Conservation (phyloP, 495 filamentous ascomycete genomes). For the Xylaria telfairii region DNA sequence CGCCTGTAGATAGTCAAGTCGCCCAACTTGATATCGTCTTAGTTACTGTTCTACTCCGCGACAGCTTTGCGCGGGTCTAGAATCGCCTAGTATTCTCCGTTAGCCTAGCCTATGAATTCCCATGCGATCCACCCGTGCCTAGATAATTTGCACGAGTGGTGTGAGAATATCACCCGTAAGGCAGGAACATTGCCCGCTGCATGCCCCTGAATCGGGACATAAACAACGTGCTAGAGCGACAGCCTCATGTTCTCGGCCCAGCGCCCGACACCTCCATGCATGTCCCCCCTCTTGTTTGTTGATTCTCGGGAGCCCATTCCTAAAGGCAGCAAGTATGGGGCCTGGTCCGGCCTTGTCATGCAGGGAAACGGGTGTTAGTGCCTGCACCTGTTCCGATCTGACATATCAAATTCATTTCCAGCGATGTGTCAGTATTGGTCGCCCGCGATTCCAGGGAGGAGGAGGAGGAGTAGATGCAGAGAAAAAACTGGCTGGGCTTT, state of each 20-base stretch:
- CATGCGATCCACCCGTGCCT: neutral
- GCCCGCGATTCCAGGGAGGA: neutral
- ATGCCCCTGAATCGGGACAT: neutral
- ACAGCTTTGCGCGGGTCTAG: neutral
- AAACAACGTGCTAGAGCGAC: neutral
- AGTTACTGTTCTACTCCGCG: neutral
- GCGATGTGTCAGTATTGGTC: conserved; percentile 1
- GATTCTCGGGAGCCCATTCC: neutral
- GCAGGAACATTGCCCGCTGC: neutral
- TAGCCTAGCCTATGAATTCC: neutral
- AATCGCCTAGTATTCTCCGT: neutral
- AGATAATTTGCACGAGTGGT: neutral
- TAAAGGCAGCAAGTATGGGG: neutral
- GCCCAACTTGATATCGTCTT: neutral
- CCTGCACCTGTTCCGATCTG: neutral
- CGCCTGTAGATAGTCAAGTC: neutral
- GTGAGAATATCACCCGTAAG: neutral
- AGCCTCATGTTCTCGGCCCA: neutral
- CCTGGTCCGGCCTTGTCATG: neutral
- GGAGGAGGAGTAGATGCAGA: too few species aligned
- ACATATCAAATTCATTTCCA: neutral
- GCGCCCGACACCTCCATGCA: neutral
- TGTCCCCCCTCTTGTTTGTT: neutral
- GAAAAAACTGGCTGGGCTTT: neutral
- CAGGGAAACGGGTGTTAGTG: neutral